Evolutionary conservation across 2,329 filamentous ascomycete genomes (phyloP).

Genomic region (Blumeria hordei): DNA sequence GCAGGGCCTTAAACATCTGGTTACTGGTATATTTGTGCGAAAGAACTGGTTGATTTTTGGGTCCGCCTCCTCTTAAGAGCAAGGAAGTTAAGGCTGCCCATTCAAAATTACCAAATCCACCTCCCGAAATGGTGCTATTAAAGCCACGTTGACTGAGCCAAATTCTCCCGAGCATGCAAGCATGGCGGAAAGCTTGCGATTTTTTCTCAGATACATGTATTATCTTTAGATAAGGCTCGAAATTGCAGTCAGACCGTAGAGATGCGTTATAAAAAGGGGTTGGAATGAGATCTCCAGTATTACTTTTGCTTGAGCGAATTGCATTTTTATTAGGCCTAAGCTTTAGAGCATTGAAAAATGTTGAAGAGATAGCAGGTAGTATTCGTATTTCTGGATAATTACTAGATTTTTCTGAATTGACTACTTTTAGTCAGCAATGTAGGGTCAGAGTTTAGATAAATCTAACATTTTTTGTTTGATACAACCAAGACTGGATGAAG

Average conservation of each 20-base stretch:
- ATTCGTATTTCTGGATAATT: slow-evolving; percentile 42
- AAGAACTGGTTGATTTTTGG: slow-evolving; percentile 45
- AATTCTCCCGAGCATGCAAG: slow-evolving; percentile 61
- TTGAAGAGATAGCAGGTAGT: slow-evolving; percentile 46
- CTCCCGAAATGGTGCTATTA: slow-evolving; percentile 37
- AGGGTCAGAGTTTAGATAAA: background rate
- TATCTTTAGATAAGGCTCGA: slow-evolving; percentile 50
- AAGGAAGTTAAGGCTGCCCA: slow-evolving; percentile 65
- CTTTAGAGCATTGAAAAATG: slow-evolving; percentile 46
- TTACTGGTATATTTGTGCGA: slow-evolving; percentile 69
- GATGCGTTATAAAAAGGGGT: slow-evolving; percentile 82
- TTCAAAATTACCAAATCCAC: slow-evolving; percentile 85
- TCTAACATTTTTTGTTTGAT: slow-evolving; percentile 14
- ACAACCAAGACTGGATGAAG: slow-evolving; percentile 44
- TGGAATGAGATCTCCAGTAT: slow-evolving; percentile 18
- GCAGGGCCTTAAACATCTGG: slow-evolving; percentile 76
- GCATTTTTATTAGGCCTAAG: slow-evolving; percentile 46
- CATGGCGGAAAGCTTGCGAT: slow-evolving; percentile 38
- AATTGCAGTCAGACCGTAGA: slow-evolving; percentile 51
- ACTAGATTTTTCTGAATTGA: slow-evolving; percentile 15
- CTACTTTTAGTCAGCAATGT: background rate
- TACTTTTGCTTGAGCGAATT: slow-evolving; percentile 30
- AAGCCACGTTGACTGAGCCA: slow-evolving; percentile 85
- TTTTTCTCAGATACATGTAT: slow-evolving; percentile 44
- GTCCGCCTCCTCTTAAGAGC: slow-evolving; percentile 53